These are phyloP conservation scores for Yarrowia sp. DNA, from an alignment of 805 yeast genomes.

Conservation along the genomic window DNA sequence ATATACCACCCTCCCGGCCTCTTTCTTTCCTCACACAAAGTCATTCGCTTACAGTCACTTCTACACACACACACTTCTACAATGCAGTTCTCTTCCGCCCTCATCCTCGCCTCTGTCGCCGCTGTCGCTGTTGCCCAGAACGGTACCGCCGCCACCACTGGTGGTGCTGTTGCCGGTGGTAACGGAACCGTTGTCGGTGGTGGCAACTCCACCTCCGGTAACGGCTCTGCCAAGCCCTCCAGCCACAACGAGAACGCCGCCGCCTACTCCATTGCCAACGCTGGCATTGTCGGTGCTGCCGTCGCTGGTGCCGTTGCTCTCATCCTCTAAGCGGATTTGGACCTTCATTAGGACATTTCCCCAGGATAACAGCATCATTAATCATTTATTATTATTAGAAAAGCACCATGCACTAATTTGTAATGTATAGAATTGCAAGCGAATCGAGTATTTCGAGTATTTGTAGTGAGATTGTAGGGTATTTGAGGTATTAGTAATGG, in stretches of 20 bases:
- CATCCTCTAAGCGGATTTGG: constrained; percentile 36
- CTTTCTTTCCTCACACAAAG: constrained; percentile 13
- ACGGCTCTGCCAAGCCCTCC: constrained; percentile 33
- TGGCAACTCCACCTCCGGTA: constrained; percentile 30
- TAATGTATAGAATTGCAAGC: constrained; percentile 18
- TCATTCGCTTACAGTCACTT: constrained; percentile 9
- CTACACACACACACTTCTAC: not conserved
- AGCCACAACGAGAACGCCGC: constrained; percentile 35
- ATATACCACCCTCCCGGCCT: not conserved
- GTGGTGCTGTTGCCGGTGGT: constrained; percentile 22
- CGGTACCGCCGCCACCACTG: constrained; percentile 28
- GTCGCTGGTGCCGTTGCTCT: constrained; percentile 43
- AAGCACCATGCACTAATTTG: constrained; percentile 24
- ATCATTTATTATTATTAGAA: constrained; percentile 23
- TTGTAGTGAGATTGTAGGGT: not conserved
- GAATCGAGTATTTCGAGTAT: not conserved
- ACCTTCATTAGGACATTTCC: not conserved
- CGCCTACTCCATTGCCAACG: constrained; percentile 37
- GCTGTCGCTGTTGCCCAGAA: constrained; percentile 33
- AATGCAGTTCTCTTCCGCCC: constrained; percentile 37
- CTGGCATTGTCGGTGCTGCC: constrained; percentile 41
- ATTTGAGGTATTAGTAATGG: no score
- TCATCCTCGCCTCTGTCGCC: constrained; percentile 33
- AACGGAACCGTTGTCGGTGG: constrained; percentile 29
- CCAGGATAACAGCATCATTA: constrained; percentile 5